These are phyloP conservation scores for cucumber (Cucumis sativus) DNA, from an alignment of 306 rosid genomes.

Conservation along the genomic window DNA sequence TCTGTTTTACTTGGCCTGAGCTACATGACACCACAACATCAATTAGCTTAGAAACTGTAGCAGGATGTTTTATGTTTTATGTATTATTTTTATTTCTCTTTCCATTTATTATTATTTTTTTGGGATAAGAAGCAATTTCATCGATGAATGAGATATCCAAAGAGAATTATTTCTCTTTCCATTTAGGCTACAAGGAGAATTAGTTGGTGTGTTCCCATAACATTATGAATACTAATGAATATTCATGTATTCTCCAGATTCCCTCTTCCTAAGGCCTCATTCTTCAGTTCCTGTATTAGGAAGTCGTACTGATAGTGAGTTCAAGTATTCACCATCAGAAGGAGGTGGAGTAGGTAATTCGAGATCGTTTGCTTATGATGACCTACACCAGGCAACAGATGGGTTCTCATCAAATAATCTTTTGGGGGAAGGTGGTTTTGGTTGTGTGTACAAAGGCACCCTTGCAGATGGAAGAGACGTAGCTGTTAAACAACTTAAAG, in stretches of 20 bases:
- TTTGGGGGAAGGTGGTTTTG: slow-evolving; percentile 99
- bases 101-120: neutral
- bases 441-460: slow-evolving; percentile 87
- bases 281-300: slow-evolving; percentile 44
- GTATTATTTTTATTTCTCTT: neutral
- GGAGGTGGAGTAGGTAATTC: slow-evolving; percentile 60
- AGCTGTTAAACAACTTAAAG: slow-evolving; percentile 87
- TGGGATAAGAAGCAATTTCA: no score
- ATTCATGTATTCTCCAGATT: slow-evolving; percentile 37
- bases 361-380: slow-evolving; percentile 70
- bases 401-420: slow-evolving; percentile 58
- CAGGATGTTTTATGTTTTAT: neutral
- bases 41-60: neutral
- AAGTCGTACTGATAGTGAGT: slow-evolving; percentile 45
- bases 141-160: no score
- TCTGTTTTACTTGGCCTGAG: neutral
- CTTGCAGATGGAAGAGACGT: slow-evolving; percentile 77
- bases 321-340: slow-evolving; percentile 53
- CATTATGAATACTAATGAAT: slow-evolving; percentile 9
- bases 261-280: slow-evolving; percentile 53
- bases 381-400: slow-evolving; percentile 64
- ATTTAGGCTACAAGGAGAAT: neutral
- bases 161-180: neutral
- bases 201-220: neutral
- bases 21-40: neutral